Percentiles rank a stretch among this genome's conserved stretches.
phyloP scores from a whole-genome alignment of 2,329 filamentous ascomycete genomes.

The Pseudocercospora eumusae region DNA sequence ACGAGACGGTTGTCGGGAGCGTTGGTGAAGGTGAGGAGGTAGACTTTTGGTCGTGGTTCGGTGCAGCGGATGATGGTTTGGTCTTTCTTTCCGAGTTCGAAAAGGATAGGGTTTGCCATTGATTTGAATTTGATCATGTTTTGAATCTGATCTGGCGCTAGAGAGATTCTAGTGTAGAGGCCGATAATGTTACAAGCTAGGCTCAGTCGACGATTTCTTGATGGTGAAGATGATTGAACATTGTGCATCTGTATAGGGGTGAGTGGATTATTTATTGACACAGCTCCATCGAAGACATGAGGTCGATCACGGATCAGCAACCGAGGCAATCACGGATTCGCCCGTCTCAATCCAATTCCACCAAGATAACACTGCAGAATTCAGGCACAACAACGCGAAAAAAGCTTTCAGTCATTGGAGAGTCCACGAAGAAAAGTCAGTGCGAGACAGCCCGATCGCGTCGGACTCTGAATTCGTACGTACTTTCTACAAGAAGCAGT shows the following conservation, averaged over 20 bases:
- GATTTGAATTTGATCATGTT: too few relatives aligned
- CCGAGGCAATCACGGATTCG: conserved; percentile 6
- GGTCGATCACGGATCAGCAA: conserved; percentile 2
- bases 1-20: conserved; percentile 77
- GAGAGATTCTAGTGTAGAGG: too few relatives aligned
- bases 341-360: neutral
- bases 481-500: neutral
- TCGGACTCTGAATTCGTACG: neutral
- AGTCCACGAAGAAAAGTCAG: neutral
- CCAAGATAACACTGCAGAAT: neutral
- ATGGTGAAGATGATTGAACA: neutral
- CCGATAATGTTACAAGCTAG: too few relatives aligned
- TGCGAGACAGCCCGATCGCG: neutral
- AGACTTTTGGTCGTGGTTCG: conserved; percentile 61
- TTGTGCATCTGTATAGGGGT: too few relatives aligned
- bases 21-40: conserved; percentile 70
- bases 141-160: too few relatives aligned
- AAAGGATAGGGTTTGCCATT: conserved; percentile 24
- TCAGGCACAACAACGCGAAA: neutral
- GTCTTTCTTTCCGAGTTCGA: conserved; percentile 28
- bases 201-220: neutral
- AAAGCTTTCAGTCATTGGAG: too few relatives aligned
- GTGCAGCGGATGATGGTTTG: conserved; percentile 62
- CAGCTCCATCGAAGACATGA: neutral
- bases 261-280: neutral